Evolutionary conservation across 345 rosid species (phyloP), one percentile per base, ranked within the genome.

Genomic region (Lagerstroemia speciosa): DNA sequence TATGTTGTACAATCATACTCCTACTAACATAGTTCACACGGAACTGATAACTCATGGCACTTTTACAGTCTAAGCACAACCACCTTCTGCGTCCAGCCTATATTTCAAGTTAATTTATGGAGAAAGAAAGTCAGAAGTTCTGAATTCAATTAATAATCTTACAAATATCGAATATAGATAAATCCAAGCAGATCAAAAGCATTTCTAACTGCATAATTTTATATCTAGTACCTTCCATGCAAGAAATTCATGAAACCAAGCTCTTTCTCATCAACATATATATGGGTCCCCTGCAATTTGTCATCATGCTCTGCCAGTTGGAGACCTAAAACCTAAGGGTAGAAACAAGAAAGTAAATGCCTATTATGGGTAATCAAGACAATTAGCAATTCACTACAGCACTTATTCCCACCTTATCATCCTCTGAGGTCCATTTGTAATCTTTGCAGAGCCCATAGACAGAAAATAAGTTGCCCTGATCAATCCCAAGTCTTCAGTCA

Each of bases 401-500:
- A 14, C 30, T 30, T 46, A 58, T 79, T 63, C 72, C 52, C 41
- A 93, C 98, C 93, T 86, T 73, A 72, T 83, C 87, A 86, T 90
- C 88, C 69, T 86, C 85, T 67, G 90, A 65, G 71, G 82, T 82
- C 98, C 98, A 90, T 67, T 66, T 80, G 79, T 82, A 93, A 69
- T 71, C 80, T 73, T 73, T 81, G 83, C 98, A 93, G 70, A 87
- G 85, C 83, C 84, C 96, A 76, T 87, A 89, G 66, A 90, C 81
- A 52, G 96, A 87, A 78, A 90, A 84, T 66, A 93, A 80, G 70
- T 85, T 80, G 26, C 92, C 98, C 98, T 93, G 89, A 33, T 15
- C 38, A 64, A 52, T 65, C 53, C 63, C 24, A 31, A 69, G 45
- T 46, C 26, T 5, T 60, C 43, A 61, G 72, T 43, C 74, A 71